phyloP scores from a whole-genome alignment of 2,329 filamentous ascomycete genomes.

The Beauveria varroae region DNA sequence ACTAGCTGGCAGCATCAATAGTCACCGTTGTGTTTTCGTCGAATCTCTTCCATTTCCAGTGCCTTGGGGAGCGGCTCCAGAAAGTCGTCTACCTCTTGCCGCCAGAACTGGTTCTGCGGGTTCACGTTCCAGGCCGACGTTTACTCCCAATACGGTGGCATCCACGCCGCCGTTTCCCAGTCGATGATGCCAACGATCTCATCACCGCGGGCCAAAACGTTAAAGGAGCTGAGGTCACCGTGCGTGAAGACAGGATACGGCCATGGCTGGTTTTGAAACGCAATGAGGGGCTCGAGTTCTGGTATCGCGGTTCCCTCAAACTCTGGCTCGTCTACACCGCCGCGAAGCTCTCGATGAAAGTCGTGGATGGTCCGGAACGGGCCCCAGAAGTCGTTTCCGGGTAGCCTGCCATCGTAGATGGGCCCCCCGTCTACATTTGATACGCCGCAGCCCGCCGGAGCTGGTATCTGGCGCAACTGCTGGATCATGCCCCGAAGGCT shows the following conservation, averaged over 20 bases:
- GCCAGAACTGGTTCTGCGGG: conserved; percentile 16
- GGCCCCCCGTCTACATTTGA: neutral
- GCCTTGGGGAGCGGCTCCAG: neutral
- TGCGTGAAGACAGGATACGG: conserved; percentile 33
- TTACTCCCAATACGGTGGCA: conserved; percentile 20
- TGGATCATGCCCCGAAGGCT: neutral
- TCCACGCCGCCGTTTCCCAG: conserved; percentile 20
- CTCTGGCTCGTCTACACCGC: neutral
- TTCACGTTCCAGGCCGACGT: conserved; percentile 15
- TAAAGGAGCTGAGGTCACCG: conserved; percentile 22
- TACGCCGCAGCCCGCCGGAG: neutral
- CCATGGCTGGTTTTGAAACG: conserved; percentile 11
- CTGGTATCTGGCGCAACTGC: neutral
- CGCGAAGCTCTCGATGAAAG: neutral
- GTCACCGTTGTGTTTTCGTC: neutral
- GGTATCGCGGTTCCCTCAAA: neutral
- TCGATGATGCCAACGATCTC: conserved; percentile 21
- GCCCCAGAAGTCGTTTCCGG: neutral
- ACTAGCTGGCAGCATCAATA: neutral
- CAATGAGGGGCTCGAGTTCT: conserved; percentile 11
- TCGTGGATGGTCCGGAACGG: neutral
- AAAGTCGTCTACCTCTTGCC: conserved; percentile 8
- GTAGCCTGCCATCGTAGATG: neutral
- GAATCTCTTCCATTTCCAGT: conserved; percentile 1
- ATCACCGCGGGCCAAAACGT: conserved; percentile 21